Conservation (phyloP, 1,139 yeast genomes). For the Sugiyamaella paludigena region DNA sequence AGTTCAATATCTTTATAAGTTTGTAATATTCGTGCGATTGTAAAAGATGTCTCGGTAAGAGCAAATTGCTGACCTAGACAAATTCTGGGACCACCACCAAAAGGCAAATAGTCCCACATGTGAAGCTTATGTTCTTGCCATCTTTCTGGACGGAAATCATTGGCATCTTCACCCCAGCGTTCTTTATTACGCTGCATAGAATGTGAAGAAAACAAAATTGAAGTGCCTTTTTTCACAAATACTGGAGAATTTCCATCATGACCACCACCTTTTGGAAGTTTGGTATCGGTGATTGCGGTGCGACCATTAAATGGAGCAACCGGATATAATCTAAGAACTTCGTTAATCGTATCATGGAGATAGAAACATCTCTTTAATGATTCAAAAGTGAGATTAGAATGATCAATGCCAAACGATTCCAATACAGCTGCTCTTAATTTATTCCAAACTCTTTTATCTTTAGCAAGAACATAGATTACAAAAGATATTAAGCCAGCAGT, state of each 20-base stretch:
- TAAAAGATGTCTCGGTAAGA: constrained; percentile 53
- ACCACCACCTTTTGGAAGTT: constrained; percentile 55
- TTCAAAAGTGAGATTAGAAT: constrained; percentile 43
- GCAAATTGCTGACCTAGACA: constrained; percentile 62
- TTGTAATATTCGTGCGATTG: constrained; percentile 46
- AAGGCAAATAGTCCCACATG: constrained; percentile 52
- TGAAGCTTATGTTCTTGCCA: constrained; percentile 38
- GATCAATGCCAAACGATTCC: constrained; percentile 28
- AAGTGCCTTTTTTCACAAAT: constrained; percentile 48
- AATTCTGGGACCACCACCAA: constrained; percentile 61
- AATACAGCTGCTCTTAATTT: constrained; percentile 44
- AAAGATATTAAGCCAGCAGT: constrained; percentile 55
- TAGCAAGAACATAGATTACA: constrained; percentile 46
- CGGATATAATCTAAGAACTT: constrained; percentile 53
- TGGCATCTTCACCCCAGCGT: constrained; percentile 50
- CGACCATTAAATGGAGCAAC: constrained; percentile 55
- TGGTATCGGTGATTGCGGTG: constrained; percentile 46
- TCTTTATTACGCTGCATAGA: constrained; percentile 47
- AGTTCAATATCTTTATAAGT: constrained; percentile 19
- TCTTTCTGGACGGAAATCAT: constrained; percentile 51
- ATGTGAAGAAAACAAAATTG: constrained; percentile 47
- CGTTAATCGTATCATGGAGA: constrained; percentile 49
- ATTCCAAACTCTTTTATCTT: constrained; percentile 43
- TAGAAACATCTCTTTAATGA: constrained; percentile 50
- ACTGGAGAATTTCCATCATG: constrained; percentile 44